Conservation (phyloP, 495 filamentous ascomycete genomes). For the Annulohypoxylon moriforme region DNA sequence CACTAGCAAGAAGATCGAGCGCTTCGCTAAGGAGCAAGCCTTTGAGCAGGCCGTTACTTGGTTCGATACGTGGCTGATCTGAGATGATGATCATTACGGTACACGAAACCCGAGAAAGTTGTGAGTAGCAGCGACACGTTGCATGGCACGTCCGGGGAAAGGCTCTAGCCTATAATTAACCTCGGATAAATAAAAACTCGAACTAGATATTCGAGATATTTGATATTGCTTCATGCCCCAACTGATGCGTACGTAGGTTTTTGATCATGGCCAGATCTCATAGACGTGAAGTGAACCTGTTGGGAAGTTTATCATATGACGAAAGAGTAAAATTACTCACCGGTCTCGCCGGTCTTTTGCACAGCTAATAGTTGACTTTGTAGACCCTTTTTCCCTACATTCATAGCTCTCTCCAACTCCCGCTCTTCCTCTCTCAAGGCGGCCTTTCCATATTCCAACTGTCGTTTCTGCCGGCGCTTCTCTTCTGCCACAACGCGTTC, state of each 20-base stretch:
- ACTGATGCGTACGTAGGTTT: not conserved
- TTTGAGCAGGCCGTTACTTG: slow-evolving; percentile 83
- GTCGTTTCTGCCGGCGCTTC: slow-evolving; percentile 73
- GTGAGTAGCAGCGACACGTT: not conserved
- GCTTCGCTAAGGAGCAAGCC: slow-evolving; percentile 87
- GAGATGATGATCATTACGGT: slow-evolving; percentile 33
- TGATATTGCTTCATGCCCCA: not conserved
- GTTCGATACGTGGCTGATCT: slow-evolving; percentile 70
- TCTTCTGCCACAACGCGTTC: slow-evolving; percentile 79
- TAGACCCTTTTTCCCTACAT: slow-evolving; percentile 76
- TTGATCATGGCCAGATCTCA: not conserved
- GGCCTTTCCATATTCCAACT: slow-evolving; percentile 72
- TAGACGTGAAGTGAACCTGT: not conserved
- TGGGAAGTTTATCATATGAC: not conserved
- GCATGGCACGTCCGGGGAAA: not conserved
- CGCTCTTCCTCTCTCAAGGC: slow-evolving; percentile 78
- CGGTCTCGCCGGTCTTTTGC: slow-evolving; percentile 19
- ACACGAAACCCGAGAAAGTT: slow-evolving; percentile 14
- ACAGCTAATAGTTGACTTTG: slow-evolving; percentile 68
- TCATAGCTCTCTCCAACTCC: slow-evolving; percentile 84
- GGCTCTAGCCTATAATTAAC: not conserved
- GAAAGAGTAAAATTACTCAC: slow-evolving; percentile 12
- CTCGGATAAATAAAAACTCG: not conserved
- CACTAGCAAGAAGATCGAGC: slow-evolving; percentile 66
- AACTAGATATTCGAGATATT: not conserved